A percentile compares a stretch with the other conserved stretches of the same genome.
Conservation (phyloP, 768 basidiomycete species). For the Collybia sordida region DNA sequence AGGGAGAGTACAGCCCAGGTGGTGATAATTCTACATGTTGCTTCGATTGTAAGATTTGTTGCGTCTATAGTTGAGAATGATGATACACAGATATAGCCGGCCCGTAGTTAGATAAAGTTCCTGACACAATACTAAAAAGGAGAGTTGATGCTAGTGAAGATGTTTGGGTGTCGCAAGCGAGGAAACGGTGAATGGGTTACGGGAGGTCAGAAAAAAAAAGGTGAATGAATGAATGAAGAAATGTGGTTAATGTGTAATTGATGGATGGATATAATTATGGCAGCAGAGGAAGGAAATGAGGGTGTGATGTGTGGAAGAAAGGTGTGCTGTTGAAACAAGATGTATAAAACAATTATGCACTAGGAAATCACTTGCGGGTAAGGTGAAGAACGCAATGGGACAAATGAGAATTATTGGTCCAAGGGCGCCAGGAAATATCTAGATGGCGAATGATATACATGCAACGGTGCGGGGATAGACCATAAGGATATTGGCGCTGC, state of each 20-base stretch:
- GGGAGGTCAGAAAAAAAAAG: neutral
- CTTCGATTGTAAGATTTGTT: conserved; percentile 7
- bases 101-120: conserved; percentile 17
- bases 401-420: neutral
- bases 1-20: too few relatives aligned
- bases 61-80: conserved; percentile 18
- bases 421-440: neutral
- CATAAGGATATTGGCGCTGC: conserved; percentile 3
- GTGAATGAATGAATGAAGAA: conserved; percentile 6
- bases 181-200: neutral
- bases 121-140: conserved; percentile 11
- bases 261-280: conserved; percentile 8
- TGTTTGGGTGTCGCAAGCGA: conserved; percentile 12
- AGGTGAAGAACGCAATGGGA: neutral
- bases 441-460: neutral
- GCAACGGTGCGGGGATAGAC: neutral
- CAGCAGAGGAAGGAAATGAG: neutral
- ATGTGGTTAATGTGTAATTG: conserved; percentile 6
- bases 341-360: neutral
- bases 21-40: too few relatives aligned
- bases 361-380: neutral
- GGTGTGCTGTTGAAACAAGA: neutral
- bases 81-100: conserved; percentile 20
- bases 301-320: neutral
- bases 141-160: neutral